A percentile compares a stretch with the other conserved stretches of the same genome.
Conservation (phyloP, 2,329 filamentous ascomycete genomes). For the Cladophialophora exuberans region DNA sequence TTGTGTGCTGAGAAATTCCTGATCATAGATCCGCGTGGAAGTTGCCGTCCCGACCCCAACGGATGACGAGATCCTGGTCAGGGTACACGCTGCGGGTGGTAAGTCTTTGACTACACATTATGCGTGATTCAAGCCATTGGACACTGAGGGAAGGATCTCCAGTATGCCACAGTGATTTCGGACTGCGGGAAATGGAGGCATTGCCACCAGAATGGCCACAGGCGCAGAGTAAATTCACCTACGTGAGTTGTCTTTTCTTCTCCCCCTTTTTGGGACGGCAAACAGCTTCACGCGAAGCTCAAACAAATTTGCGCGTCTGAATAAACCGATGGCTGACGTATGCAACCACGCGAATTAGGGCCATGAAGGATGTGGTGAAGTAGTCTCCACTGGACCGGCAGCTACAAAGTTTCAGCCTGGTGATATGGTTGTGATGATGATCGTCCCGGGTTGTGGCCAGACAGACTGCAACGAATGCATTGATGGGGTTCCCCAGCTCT, state of each 20-base stretch:
- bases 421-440: slow-evolving; percentile 17
- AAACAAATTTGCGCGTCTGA: too few relatives aligned
- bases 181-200: not conserved
- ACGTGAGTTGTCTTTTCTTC: slow-evolving; percentile 7
- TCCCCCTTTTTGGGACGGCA: not conserved
- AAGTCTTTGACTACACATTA: not conserved
- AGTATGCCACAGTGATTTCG: slow-evolving; percentile 6
- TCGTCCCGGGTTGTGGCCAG: slow-evolving; percentile 14
- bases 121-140: not conserved
- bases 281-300: too few relatives aligned
- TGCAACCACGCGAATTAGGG: slow-evolving; percentile 13
- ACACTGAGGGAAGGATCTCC: not conserved
- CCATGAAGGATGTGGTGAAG: slow-evolving; percentile 30
- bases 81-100: slow-evolving; percentile 24
- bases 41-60: slow-evolving; percentile 16
- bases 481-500: slow-evolving; percentile 17
- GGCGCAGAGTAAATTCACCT: not conserved
- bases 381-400: slow-evolving; percentile 18
- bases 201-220: not conserved
- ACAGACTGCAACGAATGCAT: slow-evolving; percentile 12
- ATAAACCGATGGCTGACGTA: not conserved
- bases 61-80: slow-evolving; percentile 19
- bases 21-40: slow-evolving; percentile 12
- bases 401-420: slow-evolving; percentile 17
- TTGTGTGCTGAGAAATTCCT: not conserved